Evolutionary conservation across 257 asterid genomes (phyloP).

Genomic region (Avicennia marina): DNA sequence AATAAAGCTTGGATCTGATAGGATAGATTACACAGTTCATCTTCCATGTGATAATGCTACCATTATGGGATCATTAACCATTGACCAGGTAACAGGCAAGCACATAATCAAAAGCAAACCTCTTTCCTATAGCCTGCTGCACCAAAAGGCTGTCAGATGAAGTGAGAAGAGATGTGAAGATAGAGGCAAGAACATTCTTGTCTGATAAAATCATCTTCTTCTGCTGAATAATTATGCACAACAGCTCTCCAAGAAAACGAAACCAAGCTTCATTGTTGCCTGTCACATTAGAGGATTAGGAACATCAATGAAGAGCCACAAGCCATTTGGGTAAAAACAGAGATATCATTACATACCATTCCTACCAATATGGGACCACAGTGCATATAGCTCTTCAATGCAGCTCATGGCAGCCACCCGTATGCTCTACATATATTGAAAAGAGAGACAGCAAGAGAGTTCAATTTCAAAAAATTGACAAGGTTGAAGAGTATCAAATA

Average conservation of each 20-base stretch:
- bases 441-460: slow-evolving; percentile 1
- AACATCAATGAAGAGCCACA: background rate
- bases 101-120: slow-evolving; percentile 33
- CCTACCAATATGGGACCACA: slow-evolving; percentile 40
- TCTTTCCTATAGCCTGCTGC: slow-evolving; percentile 48
- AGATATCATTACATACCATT: slow-evolving; percentile 39
- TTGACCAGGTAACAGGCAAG: slow-evolving; percentile 4
- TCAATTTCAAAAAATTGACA: slow-evolving; percentile 6
- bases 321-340: background rate
- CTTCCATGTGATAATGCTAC: slow-evolving; percentile 2
- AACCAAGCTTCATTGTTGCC: slow-evolving; percentile 40
- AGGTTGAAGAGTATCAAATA: background rate
- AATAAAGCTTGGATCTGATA: background rate
- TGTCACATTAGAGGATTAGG: slow-evolving; percentile 34
- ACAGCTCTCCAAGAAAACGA: slow-evolving; percentile 68
- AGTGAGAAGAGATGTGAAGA: slow-evolving; percentile 63
- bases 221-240: slow-evolving; percentile 57
- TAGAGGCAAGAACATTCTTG: slow-evolving; percentile 50
- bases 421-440: slow-evolving; percentile 40
- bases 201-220: slow-evolving; percentile 78
- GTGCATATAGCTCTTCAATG: slow-evolving; percentile 47
- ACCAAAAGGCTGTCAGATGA: slow-evolving; percentile 53
- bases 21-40: slow-evolving; percentile 1
- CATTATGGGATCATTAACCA: background rate
- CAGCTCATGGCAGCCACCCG: slow-evolving; percentile 69